Conservation (phyloP, 1,139 yeast genomes). For the Pichia sp. region DNA sequence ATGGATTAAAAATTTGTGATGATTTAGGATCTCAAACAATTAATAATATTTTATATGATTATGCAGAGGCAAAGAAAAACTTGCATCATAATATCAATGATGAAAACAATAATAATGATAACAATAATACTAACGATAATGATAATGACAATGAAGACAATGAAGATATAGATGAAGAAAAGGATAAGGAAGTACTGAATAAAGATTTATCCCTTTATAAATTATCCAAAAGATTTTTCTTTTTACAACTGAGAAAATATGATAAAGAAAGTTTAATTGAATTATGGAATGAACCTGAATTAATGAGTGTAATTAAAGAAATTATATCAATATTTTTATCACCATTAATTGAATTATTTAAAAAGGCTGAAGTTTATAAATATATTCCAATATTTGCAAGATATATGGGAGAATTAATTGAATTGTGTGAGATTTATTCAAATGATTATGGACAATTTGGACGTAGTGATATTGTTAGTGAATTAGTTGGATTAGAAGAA, state of each 20-base stretch:
- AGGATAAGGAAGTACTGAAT: slow-evolving; percentile 4
- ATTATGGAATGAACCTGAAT: slow-evolving; percentile 79
- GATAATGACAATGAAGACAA: background rate
- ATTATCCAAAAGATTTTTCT: slow-evolving; percentile 52
- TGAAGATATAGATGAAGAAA: background rate
- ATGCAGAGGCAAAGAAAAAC: slow-evolving; percentile 1
- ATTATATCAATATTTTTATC: slow-evolving; percentile 73
- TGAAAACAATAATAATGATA: background rate
- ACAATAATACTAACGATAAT: background rate
- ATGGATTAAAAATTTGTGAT: slow-evolving; percentile 13
- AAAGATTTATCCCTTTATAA: slow-evolving; percentile 20
- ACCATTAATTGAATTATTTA: slow-evolving; percentile 72
- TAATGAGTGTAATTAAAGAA: slow-evolving; percentile 64
- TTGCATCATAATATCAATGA: background rate
- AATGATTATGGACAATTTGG: slow-evolving; percentile 31
- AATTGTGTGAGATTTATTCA: slow-evolving; percentile 44
- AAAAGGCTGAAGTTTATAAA: slow-evolving; percentile 67
- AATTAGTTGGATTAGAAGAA: slow-evolving; percentile 56
- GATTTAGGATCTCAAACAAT: slow-evolving; percentile 6
- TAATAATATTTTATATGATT: slow-evolving; percentile 8
- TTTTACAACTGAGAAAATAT: slow-evolving; percentile 55
- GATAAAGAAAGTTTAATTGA: slow-evolving; percentile 72
- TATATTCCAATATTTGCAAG: slow-evolving; percentile 68
- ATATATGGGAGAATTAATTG: slow-evolving; percentile 67
- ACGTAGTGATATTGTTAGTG: slow-evolving; percentile 46